Evolutionary conservation across 2,329 filamentous ascomycete species (phyloP).

Genomic region (Ceratocystis colombiana): DNA sequence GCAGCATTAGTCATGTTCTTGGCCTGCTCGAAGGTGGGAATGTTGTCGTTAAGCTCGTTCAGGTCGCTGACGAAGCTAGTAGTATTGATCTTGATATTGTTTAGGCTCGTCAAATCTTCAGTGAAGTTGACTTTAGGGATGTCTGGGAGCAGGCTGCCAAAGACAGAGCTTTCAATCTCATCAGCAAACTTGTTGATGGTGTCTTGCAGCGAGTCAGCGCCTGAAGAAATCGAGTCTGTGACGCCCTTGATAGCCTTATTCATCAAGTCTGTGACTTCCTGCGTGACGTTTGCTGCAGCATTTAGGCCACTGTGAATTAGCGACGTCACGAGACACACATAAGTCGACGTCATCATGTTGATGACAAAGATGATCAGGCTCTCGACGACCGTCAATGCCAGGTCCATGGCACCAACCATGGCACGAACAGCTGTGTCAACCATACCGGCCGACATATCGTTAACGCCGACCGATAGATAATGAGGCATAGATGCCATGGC

Average conservation of each 20-base stretch:
- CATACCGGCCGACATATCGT: slow-evolving; percentile 68
- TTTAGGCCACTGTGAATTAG: slow-evolving; percentile 70
- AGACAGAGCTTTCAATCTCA: slow-evolving; percentile 38
- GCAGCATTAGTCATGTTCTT: slow-evolving; percentile 68
- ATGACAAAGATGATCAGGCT: slow-evolving; percentile 85
- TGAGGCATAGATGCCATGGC: slow-evolving; percentile 97
- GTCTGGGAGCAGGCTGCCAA: slow-evolving; percentile 40
- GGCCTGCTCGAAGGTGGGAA: slow-evolving; percentile 75
- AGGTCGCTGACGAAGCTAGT: slow-evolving; percentile 59
- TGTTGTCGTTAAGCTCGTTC: slow-evolving; percentile 60
- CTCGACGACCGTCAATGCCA: slow-evolving; percentile 74
- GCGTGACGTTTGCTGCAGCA: slow-evolving; percentile 47
- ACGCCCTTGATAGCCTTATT: slow-evolving; percentile 46
- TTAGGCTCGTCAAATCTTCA: slow-evolving; percentile 53
- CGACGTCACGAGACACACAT: slow-evolving; percentile 78
- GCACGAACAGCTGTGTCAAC: slow-evolving; percentile 72
- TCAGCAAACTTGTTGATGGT: slow-evolving; percentile 43
- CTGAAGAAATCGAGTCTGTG: slow-evolving; percentile 47
- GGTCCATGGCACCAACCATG: slow-evolving; percentile 65
- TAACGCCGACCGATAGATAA: slow-evolving; percentile 82
- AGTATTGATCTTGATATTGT: slow-evolving; percentile 57
- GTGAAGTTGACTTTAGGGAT: slow-evolving; percentile 54
- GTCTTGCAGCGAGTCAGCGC: slow-evolving; percentile 41
- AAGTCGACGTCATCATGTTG: slow-evolving; percentile 81
- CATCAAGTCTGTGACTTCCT: slow-evolving; percentile 43